These are phyloP conservation scores for Blastocystis hominis DNA, from an alignment of 352 stramenopile species.

Conservation along the genomic window DNA sequence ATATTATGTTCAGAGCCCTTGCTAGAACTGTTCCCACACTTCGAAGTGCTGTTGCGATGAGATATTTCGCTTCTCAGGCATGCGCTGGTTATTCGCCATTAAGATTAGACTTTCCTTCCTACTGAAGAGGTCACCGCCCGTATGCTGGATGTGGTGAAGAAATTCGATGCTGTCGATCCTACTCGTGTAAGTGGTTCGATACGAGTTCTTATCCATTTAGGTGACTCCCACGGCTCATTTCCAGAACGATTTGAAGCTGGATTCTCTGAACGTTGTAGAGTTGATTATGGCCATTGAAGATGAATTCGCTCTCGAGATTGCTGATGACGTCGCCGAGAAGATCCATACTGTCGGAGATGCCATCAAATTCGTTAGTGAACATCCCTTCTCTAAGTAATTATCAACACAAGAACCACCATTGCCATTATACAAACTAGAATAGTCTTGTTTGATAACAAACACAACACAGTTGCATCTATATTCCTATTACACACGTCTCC, in stretches of 20 bases:
- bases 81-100: not conserved
- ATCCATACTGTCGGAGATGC: constrained; percentile 88
- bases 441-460: too few species aligned
- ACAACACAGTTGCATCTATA: too few species aligned
- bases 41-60: not conserved
- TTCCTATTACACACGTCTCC: too few species aligned
- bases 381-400: constrained; percentile 96
- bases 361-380: constrained; percentile 91
- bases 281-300: constrained; percentile 98
- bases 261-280: constrained; percentile 91
- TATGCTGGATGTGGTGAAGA: constrained; percentile 93
- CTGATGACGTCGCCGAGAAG: constrained; percentile 97
- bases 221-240: constrained; percentile 81
- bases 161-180: constrained; percentile 96
- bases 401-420: not conserved
- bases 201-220: constrained; percentile 48
- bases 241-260: constrained; percentile 90
- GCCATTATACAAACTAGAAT: too few species aligned
- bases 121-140: constrained; percentile 84
- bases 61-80: not conserved
- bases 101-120: constrained; percentile 71
- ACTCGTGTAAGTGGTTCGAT: constrained; percentile 71
- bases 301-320: constrained; percentile 99
- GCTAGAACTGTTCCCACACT: constrained; percentile 4
- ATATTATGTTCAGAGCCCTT: constrained; percentile 30